A percentile compares a stretch with the other conserved stretches of the same genome.
Conservation (phyloP, 345 rosid species). For the Rhodamnia rubescens region DNA sequence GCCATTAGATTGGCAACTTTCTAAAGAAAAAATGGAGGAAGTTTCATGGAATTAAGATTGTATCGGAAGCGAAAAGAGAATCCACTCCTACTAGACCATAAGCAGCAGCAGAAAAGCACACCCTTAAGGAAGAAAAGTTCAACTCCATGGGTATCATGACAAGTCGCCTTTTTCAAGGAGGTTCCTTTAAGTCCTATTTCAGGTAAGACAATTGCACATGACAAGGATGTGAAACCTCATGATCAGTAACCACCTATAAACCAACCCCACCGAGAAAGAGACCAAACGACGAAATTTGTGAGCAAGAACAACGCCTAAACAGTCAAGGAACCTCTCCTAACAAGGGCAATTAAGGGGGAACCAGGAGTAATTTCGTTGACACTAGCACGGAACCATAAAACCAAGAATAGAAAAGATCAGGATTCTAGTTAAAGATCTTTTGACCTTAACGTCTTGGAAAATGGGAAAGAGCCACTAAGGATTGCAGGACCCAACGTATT, state of each 20-base stretch:
- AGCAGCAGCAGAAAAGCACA: background rate
- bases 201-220: background rate
- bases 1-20: background rate
- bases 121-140: background rate
- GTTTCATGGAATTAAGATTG: background rate
- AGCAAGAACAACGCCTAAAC: background rate
- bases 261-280: background rate
- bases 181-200: background rate
- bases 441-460: background rate
- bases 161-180: background rate
- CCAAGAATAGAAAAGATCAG: background rate
- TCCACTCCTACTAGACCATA: background rate
- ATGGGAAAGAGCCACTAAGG: background rate
- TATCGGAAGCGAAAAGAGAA: background rate
- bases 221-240: background rate
- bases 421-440: background rate
- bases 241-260: too few relatives aligned
- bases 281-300: background rate
- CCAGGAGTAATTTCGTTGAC: background rate
- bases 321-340: background rate
- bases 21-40: background rate
- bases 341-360: background rate
- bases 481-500: background rate
- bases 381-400: background rate
- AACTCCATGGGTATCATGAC: background rate